Conservation (phyloP, 139 green algal genomes). For the Coccomyxa sp. region DNA sequence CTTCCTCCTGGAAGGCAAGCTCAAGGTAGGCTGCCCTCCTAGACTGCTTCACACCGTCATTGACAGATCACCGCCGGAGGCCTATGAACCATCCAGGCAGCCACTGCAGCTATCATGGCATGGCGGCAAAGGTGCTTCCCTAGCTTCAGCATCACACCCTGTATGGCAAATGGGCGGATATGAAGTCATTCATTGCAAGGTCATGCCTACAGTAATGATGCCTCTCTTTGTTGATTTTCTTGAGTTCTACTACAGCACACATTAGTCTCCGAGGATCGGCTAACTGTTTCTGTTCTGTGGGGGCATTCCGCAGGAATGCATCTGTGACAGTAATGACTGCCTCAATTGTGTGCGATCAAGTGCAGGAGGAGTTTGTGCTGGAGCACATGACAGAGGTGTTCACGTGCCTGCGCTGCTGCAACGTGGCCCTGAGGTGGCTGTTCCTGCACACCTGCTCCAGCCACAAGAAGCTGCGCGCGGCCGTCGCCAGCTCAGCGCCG, state of each 20-base stretch:
- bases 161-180: not conserved
- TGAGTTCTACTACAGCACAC: too few relatives aligned
- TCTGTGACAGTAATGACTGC: too few relatives aligned
- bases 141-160: not conserved
- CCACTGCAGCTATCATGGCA: not conserved
- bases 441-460: conserved; percentile 5
- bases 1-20: conserved; percentile 1
- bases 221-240: too few relatives aligned
- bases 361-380: conserved; percentile 20
- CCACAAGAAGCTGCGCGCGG: conserved; percentile 5
- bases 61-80: not conserved
- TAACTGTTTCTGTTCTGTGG: too few relatives aligned
- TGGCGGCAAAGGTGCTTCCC: too few relatives aligned
- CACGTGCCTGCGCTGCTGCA: conserved; percentile 11
- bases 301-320: too few relatives aligned
- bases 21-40: not conserved
- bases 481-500: not conserved
- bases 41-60: not conserved
- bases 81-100: not conserved
- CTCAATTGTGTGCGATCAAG: too few relatives aligned
- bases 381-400: conserved; percentile 14
- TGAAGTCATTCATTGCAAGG: too few relatives aligned
- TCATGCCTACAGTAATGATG: too few relatives aligned
- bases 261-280: too few relatives aligned
- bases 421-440: conserved; percentile 12